Conservation (phyloP, 129 eudicot genomes). For the Chrysanthemum lavandulifolium region DNA sequence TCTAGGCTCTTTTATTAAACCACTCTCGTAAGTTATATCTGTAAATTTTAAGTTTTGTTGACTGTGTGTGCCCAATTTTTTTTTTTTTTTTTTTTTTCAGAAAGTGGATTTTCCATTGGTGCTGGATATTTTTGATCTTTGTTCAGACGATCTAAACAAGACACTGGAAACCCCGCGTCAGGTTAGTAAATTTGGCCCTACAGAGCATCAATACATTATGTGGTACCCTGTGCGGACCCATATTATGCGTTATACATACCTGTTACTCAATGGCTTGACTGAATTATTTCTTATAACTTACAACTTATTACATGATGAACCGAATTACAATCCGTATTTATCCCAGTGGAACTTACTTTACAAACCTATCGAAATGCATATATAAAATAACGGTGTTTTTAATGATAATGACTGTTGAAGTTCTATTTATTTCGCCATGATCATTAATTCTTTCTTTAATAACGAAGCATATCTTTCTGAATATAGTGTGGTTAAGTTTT, state of each 20-base stretch:
- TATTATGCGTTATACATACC: too few relatives aligned
- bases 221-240: too few relatives aligned
- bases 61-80: not conserved
- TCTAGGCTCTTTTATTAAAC: not conserved
- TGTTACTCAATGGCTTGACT: too few relatives aligned
- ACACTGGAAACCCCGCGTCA: constrained; percentile 80
- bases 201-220: not conserved
- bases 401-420: too few relatives aligned
- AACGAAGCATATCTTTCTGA: too few relatives aligned
- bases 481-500: too few relatives aligned
- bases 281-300: too few relatives aligned
- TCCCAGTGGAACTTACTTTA: not conserved
- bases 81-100: too few relatives aligned
- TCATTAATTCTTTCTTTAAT: too few relatives aligned
- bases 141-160: constrained; percentile 87
- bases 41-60: constrained; percentile 1
- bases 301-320: not conserved
- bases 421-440: too few relatives aligned
- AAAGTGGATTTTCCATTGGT: constrained; percentile 98
- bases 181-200: constrained; percentile 39
- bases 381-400: too few relatives aligned
- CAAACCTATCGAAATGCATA: too few relatives aligned
- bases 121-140: constrained; percentile 86
- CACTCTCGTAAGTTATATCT: not conserved
- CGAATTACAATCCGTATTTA: not conserved